Conservation (phyloP, 139 green algal species). For the Picochlorum sp. region DNA sequence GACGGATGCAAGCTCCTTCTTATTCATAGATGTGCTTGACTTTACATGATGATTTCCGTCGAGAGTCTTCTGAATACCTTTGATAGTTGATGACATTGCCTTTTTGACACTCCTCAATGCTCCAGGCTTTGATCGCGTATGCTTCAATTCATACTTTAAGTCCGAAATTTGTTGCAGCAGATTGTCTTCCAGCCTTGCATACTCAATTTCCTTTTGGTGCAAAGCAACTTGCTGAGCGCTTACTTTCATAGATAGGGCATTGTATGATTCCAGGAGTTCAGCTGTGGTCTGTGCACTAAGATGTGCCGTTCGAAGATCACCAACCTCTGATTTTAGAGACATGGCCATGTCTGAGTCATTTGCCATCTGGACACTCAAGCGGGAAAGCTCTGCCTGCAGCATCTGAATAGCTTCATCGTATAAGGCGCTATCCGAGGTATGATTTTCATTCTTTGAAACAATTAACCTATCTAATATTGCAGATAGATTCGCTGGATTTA, state of each 20-base stretch:
- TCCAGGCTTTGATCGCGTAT: not conserved
- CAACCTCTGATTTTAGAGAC: constrained; percentile 19
- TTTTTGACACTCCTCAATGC: not conserved
- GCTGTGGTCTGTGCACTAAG: constrained; percentile 16
- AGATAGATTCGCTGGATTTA: no score
- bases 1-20: not conserved
- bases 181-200: not conserved
- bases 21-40: not conserved
- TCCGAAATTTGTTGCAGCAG: constrained; percentile 3
- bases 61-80: not conserved
- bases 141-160: not conserved
- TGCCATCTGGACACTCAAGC: constrained; percentile 4
- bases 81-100: not conserved
- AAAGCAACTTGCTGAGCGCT: constrained; percentile 16
- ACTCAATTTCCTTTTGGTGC: constrained; percentile 1
- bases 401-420: constrained; percentile 15
- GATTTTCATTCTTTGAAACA: no score
- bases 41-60: constrained; percentile 1
- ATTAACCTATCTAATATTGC: no score
- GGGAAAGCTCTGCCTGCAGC: constrained; percentile 16
- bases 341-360: constrained; percentile 1
- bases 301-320: constrained; percentile 15
- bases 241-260: constrained; percentile 17
- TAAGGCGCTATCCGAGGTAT: constrained; percentile 3
- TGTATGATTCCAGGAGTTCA: constrained; percentile 15